These are phyloP conservation scores for Gossypium herbaceum DNA, from an alignment of 345 rosid species.

Conservation along the genomic window DNA sequence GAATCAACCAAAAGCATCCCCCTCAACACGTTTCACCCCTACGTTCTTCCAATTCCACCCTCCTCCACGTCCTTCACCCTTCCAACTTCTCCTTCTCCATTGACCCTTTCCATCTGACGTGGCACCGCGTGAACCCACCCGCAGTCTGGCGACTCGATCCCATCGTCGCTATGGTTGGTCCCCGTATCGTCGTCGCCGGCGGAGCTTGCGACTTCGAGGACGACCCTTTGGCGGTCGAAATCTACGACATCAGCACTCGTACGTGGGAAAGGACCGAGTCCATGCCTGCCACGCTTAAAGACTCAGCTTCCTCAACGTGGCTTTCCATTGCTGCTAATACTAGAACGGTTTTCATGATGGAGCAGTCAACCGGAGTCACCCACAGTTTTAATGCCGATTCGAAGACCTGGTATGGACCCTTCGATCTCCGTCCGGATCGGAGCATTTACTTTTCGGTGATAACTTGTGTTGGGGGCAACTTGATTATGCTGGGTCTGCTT, in stretches of 20 bases:
- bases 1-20: constrained; percentile 28
- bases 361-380: constrained; percentile 43
- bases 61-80: constrained; percentile 55
- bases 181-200: constrained; percentile 47
- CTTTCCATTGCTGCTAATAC: constrained; percentile 44
- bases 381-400: constrained; percentile 45
- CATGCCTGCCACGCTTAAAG: constrained; percentile 50
- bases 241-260: constrained; percentile 35
- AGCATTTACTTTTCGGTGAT: constrained; percentile 31
- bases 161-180: constrained; percentile 50
- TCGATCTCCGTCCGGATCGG: constrained; percentile 33
- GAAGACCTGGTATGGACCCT: constrained; percentile 52
- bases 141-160: constrained; percentile 64
- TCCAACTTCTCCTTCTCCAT: constrained; percentile 52
- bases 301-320: constrained; percentile 57
- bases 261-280: constrained; percentile 51
- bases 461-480: constrained; percentile 30
- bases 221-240: constrained; percentile 62
- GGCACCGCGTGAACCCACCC: constrained; percentile 58
- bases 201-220: constrained; percentile 67
- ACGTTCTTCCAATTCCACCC: constrained; percentile 56
- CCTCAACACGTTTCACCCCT: constrained; percentile 26
- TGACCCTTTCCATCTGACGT: constrained; percentile 58
- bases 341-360: constrained; percentile 42
- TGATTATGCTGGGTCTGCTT: constrained; percentile 47